A percentile compares a stretch with the other conserved stretches of the same genome.
Evolutionary conservation across 306 rosid species (phyloP).

Genomic region (Amphicarpaea edgeworthii): DNA sequence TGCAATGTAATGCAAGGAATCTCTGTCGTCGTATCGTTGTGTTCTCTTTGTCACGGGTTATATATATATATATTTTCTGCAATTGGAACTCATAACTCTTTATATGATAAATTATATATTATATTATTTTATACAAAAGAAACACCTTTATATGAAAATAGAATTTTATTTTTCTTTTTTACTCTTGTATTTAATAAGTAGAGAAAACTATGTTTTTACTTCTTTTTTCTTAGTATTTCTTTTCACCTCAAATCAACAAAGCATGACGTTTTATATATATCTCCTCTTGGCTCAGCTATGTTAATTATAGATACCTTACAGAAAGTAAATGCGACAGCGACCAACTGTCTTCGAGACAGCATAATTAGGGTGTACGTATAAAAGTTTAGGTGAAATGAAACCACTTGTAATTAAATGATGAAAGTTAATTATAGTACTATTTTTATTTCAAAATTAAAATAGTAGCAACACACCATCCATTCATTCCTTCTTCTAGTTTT

Average conservation of each 20-base stretch:
- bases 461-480: not conserved
- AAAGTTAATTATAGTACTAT: too few relatives aligned
- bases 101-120: too few relatives aligned
- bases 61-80: too few relatives aligned
- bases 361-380: not conserved
- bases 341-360: not conserved
- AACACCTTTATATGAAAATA: too few relatives aligned
- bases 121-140: too few relatives aligned
- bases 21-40: slow-evolving; percentile 62
- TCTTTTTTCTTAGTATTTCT: not conserved
- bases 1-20: too few relatives aligned
- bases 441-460: too few relatives aligned
- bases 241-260: not conserved
- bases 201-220: not conserved
- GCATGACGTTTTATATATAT: too few relatives aligned
- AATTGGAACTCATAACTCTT: too few relatives aligned
- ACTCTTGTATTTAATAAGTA: too few relatives aligned
- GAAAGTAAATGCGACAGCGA: not conserved
- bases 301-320: too few relatives aligned
- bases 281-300: not conserved
- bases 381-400: not conserved
- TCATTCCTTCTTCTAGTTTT: not conserved
- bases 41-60: slow-evolving; percentile 46
- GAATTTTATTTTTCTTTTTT: too few relatives aligned
- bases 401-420: not conserved